Base-by-base conservation (phyloP, 495 filamentous ascomycete genomes). In the Penicillium dipodomyicola region DNA sequence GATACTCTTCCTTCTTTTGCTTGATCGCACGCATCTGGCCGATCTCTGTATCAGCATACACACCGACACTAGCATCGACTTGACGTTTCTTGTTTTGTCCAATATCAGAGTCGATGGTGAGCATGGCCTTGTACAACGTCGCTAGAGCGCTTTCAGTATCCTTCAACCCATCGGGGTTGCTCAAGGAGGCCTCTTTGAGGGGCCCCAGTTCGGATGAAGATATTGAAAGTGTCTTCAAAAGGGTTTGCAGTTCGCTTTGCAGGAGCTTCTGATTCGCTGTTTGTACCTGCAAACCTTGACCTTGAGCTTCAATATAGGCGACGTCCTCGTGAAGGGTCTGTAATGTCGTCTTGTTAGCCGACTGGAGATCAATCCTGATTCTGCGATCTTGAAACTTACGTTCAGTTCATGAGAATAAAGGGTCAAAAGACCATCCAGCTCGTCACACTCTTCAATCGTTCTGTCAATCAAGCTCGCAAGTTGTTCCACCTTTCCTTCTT, bases 231-330 rank as follows among this genome's bases (percentile, higher is more conserved):
- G 88, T 96, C 48, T 89, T 84, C 42, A 98, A 77, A 17, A 98
- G 75, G 6, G 77, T 80, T 61, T 92, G 83, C 4, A 98, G 78
- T 69, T 98, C 94, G 44, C 84, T 89, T 66, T 92, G 90, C 25
- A 98, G 81, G 32, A 96, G 82, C 72, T 95, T 96, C 72, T 98
- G 95, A 65, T 98, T 98, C 20, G 95, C 92, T 19, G 93, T 91
- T 69, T 97, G 93, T 19, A 98, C 92, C 65, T 97, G 95, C 22
- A 98, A 72, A 73, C 94, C 95, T 73, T 97, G 92, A 5, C 90
- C 91, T 68, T 97, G 94, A 9, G 95, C 90, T 75, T 98, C 94
- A 49, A 98, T 97, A 65, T 93, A 97, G 6, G 92, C 85, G 43
- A 98, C 91, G 72, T 98, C 94, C 33, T 97, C 92, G 52, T 92